Percentiles rank a stretch among this genome's conserved stretches.
These are phyloP conservation scores for Vaccinium corymbosum DNA, from an alignment of 148 eudicot genomes.

Conservation along the genomic window DNA sequence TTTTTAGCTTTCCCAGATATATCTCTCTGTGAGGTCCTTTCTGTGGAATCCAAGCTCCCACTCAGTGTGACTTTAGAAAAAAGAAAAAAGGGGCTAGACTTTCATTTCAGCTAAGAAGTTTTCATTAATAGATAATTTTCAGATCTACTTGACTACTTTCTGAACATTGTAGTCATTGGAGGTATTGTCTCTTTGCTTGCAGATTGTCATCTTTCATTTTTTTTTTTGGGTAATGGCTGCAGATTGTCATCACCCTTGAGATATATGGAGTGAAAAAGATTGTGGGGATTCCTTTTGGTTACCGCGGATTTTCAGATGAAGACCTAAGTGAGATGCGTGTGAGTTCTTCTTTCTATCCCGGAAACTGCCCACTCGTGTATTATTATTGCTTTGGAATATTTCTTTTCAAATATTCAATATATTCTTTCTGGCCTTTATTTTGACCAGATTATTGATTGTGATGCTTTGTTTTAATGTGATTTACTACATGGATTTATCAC, in stretches of 20 bases:
- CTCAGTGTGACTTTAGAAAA: background rate
- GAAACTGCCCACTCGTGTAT: background rate
- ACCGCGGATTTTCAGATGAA: conserved; percentile 84
- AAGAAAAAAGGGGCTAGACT: background rate
- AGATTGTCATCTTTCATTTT: conserved; percentile 8
- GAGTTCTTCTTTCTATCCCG: conserved; percentile 30
- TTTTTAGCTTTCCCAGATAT: background rate
- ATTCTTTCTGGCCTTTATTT: background rate
- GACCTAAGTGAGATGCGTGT: conserved; percentile 73
- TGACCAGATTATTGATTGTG: background rate
- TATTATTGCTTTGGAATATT: background rate
- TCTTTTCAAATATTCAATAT: background rate
- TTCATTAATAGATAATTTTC: background rate
- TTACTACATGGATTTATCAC: background rate
- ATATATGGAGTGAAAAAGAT: conserved; percentile 96
- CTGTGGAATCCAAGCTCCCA: background rate
- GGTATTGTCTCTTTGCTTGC: conserved; percentile 2
- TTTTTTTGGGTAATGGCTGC: conserved; percentile 26
- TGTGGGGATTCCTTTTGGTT: conserved; percentile 92
- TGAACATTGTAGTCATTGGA: background rate
- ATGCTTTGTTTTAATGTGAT: background rate
- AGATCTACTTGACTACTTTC: background rate
- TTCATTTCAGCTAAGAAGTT: background rate
- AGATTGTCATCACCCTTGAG: conserved; percentile 98
- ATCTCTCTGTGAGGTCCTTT: background rate